phyloP scores from a whole-genome alignment of 257 asterid genomes.

The Salvia miltiorrhiza region DNA sequence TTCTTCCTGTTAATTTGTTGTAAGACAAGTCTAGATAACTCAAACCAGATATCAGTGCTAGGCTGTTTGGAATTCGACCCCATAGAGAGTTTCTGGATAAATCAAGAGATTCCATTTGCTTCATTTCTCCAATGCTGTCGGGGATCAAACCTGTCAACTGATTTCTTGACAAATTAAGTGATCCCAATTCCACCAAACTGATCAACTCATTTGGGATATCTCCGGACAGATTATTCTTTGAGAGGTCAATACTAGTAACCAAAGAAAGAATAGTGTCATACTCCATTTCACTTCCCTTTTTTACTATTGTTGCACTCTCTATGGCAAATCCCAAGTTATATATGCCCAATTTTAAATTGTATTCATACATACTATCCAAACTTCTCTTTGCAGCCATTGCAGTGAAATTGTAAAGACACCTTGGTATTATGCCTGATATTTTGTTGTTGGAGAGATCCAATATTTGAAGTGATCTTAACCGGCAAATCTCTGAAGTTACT shows the following conservation, averaged over 20 bases:
- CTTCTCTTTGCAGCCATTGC: conserved; percentile 26
- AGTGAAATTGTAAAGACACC: conserved; percentile 21
- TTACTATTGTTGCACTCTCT: conserved; percentile 21
- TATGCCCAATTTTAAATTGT: not conserved
- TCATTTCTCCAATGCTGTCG: conserved; percentile 24
- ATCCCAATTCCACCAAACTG: conserved; percentile 21
- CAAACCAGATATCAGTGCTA: conserved; percentile 5
- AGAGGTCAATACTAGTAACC: conserved; percentile 29
- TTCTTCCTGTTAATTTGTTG: conserved; percentile 30
- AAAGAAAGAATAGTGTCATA: conserved; percentile 15
- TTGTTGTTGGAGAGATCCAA: conserved; percentile 40
- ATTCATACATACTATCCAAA: no score
- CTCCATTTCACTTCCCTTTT: conserved; percentile 18
- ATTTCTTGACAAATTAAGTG: conserved; percentile 29
- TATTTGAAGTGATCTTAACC: conserved; percentile 27
- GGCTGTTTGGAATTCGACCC: conserved; percentile 30
- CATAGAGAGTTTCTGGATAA: conserved; percentile 29
- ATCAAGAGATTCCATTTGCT: conserved; percentile 29
- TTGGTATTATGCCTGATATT: conserved; percentile 29
- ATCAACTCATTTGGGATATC: conserved; percentile 32
- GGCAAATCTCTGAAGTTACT: conserved; percentile 21
- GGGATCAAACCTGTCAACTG: conserved; percentile 28
- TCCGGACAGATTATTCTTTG: conserved; percentile 29
- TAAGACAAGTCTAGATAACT: conserved; percentile 21
- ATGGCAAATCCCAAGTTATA: not conserved